Evolutionary conservation across 2,329 filamentous ascomycete genomes (phyloP), one percentile per base, ranked within the genome.

Genomic region (Madurella fahalii): DNA sequence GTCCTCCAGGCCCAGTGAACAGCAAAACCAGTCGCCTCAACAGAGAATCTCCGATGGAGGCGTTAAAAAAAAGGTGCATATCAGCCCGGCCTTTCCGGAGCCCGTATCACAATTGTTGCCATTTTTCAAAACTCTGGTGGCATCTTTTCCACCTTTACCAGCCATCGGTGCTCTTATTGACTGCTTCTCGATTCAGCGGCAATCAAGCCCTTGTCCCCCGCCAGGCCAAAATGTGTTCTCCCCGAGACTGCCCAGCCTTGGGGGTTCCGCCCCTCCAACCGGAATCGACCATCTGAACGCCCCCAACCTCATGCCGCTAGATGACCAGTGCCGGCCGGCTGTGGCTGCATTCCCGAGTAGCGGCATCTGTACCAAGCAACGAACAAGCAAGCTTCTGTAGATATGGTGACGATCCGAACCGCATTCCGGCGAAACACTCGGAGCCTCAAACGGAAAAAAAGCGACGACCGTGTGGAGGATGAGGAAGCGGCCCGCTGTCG

Each of bases 301-400:
- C 17, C 42, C 50, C 47, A 30, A 47, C 53, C 49, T 40, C 53
- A 37, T 34, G 34, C 49, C 34, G 47, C 46, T n/a, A 34, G 44
- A 17, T 32, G 30, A 43, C 25, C 32, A 41, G 46, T 57, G 46
- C 48, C 46, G 42, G 17, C 25, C 50, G 55, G 51, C 18, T 55
- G 53, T 61, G 56, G 58, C 58, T 57, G 49, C 47, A 46, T 52
- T 50, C 45, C 53, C 53, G 53, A 54, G 34, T 60, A 50, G 58
- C 55, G 56, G 45, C 52, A 44, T 30, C 32, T 18, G 18, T 31
- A 18, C 31, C 41, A 52, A 40, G 25, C 43, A 44, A 51, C 53
- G 32, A 48, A 37, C 34, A 37, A 37, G 34, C 34, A 25, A 25
- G 25, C 34, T 37, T 37, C 9, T 15, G 4, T 11, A 37, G 13